phyloP scores from a whole-genome alignment of 768 basidiomycete species.

The Gloeophyllum trabeum region DNA sequence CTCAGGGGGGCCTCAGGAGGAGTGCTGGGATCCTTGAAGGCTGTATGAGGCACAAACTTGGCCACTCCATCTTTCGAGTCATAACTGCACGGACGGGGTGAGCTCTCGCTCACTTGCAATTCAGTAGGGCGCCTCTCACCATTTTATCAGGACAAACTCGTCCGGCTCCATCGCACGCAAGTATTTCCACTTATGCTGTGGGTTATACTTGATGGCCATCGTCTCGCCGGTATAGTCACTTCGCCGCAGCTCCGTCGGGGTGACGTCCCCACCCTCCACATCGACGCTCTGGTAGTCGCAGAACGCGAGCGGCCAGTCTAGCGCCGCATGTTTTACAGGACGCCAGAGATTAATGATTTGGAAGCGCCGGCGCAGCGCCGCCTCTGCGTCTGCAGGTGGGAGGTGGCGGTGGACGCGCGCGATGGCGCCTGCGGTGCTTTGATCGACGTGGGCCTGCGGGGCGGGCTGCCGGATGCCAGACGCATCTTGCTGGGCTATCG shows the following conservation, averaged over 20 bases:
- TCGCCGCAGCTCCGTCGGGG: slow-evolving; percentile 25
- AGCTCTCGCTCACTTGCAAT: not conserved
- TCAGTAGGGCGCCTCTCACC: slow-evolving; percentile 18
- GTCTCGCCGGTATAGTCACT: slow-evolving; percentile 33
- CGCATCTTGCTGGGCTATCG: slow-evolving; percentile 20
- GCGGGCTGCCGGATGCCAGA: slow-evolving; percentile 33
- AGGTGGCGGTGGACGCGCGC: slow-evolving; percentile 33
- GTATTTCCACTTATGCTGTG: slow-evolving; percentile 34
- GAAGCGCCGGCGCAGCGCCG: slow-evolving; percentile 30
- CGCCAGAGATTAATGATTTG: slow-evolving; percentile 48
- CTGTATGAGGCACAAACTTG: slow-evolving; percentile 49
- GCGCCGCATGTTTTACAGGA: slow-evolving; percentile 31
- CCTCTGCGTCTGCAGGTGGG: slow-evolving; percentile 24
- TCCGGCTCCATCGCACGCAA: slow-evolving; percentile 29
- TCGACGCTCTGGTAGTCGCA: slow-evolving; percentile 36
- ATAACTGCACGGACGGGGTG: slow-evolving; percentile 13
- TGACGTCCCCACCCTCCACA: slow-evolving; percentile 21
- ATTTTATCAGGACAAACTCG: slow-evolving; percentile 38
- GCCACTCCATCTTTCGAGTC: slow-evolving; percentile 30
- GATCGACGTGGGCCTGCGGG: slow-evolving; percentile 31
- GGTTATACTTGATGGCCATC: slow-evolving; percentile 24
- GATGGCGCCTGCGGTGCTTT: slow-evolving; percentile 26
- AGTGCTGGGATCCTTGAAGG: slow-evolving; percentile 42
- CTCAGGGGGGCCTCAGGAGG: slow-evolving; percentile 35
- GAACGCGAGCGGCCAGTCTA: slow-evolving; percentile 35